phyloP scores from a whole-genome alignment of 208 protist species.

The Herpetomonas tarakana region DNA sequence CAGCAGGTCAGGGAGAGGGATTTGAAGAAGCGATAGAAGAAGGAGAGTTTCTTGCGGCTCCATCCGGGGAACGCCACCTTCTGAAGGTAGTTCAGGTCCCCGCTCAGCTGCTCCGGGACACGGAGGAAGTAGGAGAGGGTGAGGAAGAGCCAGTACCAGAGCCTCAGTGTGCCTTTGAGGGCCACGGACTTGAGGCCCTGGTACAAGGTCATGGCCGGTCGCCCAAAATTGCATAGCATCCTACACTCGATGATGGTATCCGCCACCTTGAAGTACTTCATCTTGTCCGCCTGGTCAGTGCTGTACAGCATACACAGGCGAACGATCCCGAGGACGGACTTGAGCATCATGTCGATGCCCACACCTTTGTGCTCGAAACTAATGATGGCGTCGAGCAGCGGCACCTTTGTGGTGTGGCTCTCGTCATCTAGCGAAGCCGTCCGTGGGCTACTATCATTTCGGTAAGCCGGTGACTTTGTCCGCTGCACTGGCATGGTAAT shows the following conservation, averaged over 20 bases:
- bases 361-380: conserved; percentile 73
- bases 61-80: conserved; percentile 75
- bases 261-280: conserved; percentile 42
- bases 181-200: conserved; percentile 32
- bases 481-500: neutral
- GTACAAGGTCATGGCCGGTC: conserved; percentile 42
- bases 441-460: conserved; percentile 6
- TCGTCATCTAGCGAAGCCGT: neutral
- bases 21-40: conserved; percentile 89
- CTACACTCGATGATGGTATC: conserved; percentile 80
- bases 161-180: conserved; percentile 17
- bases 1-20: conserved; percentile 78
- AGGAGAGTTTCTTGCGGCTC: conserved; percentile 60
- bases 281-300: conserved; percentile 15
- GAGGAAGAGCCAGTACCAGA: conserved; percentile 52
- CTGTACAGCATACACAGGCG: conserved; percentile 64
- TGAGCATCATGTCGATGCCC: conserved; percentile 81
- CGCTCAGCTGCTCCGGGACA: conserved; percentile 75
- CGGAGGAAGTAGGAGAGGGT: conserved; percentile 59
- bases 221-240: conserved; percentile 87
- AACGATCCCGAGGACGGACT: conserved; percentile 56
- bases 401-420: conserved; percentile 8
- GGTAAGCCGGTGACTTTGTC: neutral
- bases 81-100: conserved; percentile 83
- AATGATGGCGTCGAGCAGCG: conserved; percentile 47